Evolutionary conservation across 2,329 filamentous ascomycete species (phyloP).

Genomic region (Diplodia mutila): DNA sequence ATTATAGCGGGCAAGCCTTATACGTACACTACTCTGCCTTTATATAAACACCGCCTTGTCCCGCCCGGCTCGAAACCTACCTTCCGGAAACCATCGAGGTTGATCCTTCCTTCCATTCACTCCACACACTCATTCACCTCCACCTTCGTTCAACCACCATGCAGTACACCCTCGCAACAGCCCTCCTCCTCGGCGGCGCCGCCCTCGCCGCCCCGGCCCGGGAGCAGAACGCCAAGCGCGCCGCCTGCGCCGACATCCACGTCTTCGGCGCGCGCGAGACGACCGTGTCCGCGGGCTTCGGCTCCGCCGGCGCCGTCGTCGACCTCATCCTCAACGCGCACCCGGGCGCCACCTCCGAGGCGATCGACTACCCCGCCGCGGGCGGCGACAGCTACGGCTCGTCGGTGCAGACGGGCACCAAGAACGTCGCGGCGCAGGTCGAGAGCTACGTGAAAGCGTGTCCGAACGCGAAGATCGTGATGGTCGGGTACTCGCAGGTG

Average conservation of each 20-base stretch:
- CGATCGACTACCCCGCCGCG: slow-evolving; percentile 9
- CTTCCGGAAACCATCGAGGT: not conserved
- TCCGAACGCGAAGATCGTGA: slow-evolving; percentile 60
- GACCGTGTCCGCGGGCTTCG: slow-evolving; percentile 30
- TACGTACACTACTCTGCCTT: not conserved
- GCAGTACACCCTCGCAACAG: slow-evolving; percentile 36
- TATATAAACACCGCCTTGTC: not conserved
- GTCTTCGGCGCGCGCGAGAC: slow-evolving; percentile 20
- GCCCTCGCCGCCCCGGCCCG: slow-evolving; percentile 42
- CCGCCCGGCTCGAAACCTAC: not conserved
- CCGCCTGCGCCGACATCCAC: slow-evolving; percentile 11
- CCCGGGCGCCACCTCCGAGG: slow-evolving; percentile 8
- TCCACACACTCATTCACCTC: not conserved
- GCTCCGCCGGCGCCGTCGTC: slow-evolving; percentile 39
- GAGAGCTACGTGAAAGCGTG: slow-evolving; percentile 53
- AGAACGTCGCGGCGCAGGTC: not conserved
- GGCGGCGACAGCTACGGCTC: slow-evolving; percentile 36
- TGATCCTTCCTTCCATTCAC: not conserved
- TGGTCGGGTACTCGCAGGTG: slow-evolving; percentile 66
- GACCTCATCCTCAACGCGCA: slow-evolving; percentile 9
- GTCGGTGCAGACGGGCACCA: not conserved
- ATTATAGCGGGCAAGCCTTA: not conserved
- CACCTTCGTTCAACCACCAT: slow-evolving; percentile 30
- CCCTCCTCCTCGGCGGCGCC: slow-evolving; percentile 36
- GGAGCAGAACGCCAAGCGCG: slow-evolving; percentile 36